A percentile compares a stretch with the other conserved stretches of the same genome.
phyloP scores from a whole-genome alignment of 768 basidiomycete species.

The Kwoniella botswanensis region DNA sequence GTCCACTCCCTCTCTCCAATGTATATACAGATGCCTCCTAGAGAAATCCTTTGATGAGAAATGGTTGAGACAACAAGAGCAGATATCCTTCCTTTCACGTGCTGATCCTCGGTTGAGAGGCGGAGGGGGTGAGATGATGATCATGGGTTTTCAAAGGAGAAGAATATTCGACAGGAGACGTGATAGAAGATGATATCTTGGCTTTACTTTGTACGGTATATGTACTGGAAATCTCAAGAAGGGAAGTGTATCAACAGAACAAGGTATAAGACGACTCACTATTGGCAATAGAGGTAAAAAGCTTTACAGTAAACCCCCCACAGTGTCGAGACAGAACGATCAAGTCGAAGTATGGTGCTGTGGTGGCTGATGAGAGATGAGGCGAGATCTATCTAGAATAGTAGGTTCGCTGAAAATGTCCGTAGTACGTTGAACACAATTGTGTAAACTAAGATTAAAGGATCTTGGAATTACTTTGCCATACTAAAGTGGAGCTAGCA shows the following conservation, averaged over 20 bases:
- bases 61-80: neutral
- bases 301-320: neutral
- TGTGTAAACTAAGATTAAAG: neutral
- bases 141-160: neutral
- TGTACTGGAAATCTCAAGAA: neutral
- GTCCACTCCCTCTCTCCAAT: too few species aligned
- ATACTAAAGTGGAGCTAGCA: neutral
- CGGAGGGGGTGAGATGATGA: neutral
- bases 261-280: neutral
- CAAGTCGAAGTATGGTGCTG: too few species aligned
- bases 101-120: neutral
- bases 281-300: neutral
- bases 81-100: neutral
- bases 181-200: neutral
- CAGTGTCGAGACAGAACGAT: too few species aligned
- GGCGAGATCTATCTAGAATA: too few species aligned
- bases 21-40: too few species aligned
- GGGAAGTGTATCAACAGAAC: too few species aligned
- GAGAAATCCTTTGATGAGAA: neutral
- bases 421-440: neutral
- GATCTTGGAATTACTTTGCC: neutral
- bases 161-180: neutral
- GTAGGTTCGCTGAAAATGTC: neutral
- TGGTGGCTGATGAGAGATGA: too few species aligned
- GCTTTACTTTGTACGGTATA: neutral